Conservation (phyloP, 192 early-diverging fungal genomes). For the Umbelopsis ramanniana region DNA sequence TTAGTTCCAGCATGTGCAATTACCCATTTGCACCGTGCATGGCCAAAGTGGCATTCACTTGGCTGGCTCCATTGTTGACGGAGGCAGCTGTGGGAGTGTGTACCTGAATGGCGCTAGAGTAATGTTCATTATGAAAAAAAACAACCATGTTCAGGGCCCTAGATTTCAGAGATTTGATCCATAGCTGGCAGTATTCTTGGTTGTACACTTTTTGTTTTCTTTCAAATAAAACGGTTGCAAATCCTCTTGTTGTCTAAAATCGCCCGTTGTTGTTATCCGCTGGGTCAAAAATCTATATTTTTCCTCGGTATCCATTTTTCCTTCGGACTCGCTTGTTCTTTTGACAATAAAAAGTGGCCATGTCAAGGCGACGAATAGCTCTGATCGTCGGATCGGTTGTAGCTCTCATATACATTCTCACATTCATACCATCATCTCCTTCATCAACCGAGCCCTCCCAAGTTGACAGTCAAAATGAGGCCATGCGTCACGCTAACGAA, state of each 20-base stretch:
- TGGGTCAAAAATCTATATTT: too few relatives aligned
- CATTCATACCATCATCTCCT: background rate
- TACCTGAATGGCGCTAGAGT: background rate
- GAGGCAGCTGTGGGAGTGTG: background rate
- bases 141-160: constrained; percentile 22
- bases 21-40: too few relatives aligned
- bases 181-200: constrained; percentile 23
- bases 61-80: too few relatives aligned
- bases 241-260: too few relatives aligned
- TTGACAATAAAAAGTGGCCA: background rate
- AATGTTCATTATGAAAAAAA: background rate
- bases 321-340: too few relatives aligned
- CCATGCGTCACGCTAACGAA: background rate
- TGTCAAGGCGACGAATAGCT: constrained; percentile 20
- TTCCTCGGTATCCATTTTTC: too few relatives aligned
- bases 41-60: too few relatives aligned
- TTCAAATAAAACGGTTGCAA: too few relatives aligned
- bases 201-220: constrained; percentile 8
- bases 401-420: background rate
- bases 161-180: constrained; percentile 15
- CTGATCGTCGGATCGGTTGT: background rate
- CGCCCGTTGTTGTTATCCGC: too few relatives aligned
- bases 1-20: too few relatives aligned
- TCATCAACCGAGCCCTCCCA: background rate
- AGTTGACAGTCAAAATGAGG: background rate